Base-by-base conservation (phyloP, 495 filamentous ascomycete species). In the Podospora pseudopauciseta region DNA sequence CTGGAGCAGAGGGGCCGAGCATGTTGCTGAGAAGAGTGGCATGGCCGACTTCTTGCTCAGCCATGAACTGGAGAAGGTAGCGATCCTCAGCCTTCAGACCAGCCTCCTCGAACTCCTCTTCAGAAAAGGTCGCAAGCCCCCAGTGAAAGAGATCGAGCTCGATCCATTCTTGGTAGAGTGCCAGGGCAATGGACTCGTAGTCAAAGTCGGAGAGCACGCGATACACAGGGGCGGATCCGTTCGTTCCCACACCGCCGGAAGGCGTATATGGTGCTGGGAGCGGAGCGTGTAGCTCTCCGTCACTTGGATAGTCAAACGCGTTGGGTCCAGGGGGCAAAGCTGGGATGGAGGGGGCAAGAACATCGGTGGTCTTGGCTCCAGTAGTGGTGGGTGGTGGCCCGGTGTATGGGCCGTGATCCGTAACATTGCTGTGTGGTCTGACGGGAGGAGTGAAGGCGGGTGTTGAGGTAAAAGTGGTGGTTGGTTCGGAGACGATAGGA, bases 61-160 rank as follows among this genome's bases (percentile, higher is more conserved):
- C 91, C 93, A 96, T 96, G 80, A 90, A 94, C 63, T 90, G 80
- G 54, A 96, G 90, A 34, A 95, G 79, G 63, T 80, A 86, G 32
- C 90, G 84, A 71, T 94, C 91, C 65, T 91, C 86, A 18, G 87
- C 81, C 0, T 77, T 87, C 15, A 96, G 74, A 3, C 91, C 91
- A 57, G 86, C 89, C 0, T 79, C 84, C 20, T 84, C 79, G 72
- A 94, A 96, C 3, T 96, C 91, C 15, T 87, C 80, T 0, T 80
- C 86, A 1, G 85, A 86, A 80, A 94, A 96, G 0, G 82, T 85
- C 1, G 84, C 85, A 19, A 96, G 82, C 19, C 89, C 92, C 74
- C 92, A 86, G 73, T 92, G 89, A 86, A 96, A 97, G 18, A 94
- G 83, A 74, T 96, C 93, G 0, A 96, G 82, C 76, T 97, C 93